Evolutionary conservation across 192 early-diverging fungal species (phyloP).

Genomic region (Gryganskiella cystojenkinii): DNA sequence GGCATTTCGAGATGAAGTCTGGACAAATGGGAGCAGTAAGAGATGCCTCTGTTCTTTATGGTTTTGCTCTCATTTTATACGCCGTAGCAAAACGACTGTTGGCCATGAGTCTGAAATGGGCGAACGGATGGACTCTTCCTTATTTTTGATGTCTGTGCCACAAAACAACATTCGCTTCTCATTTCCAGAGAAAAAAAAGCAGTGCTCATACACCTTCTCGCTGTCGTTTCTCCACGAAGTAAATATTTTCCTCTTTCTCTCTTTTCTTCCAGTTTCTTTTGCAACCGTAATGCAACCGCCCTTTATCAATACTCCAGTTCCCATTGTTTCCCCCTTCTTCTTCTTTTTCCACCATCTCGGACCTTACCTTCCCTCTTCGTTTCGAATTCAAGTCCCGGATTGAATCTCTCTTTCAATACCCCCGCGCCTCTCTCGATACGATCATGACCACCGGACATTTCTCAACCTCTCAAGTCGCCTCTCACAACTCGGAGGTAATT

Average conservation of each 20-base stretch:
- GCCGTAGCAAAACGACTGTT: too few relatives aligned
- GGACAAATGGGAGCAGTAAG: too few relatives aligned
- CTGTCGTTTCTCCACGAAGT: constrained; percentile 1
- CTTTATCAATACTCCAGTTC: not conserved
- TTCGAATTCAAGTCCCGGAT: constrained; percentile 50
- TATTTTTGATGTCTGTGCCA: too few relatives aligned
- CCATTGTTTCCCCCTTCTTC: not conserved
- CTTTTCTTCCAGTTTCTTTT: constrained; percentile 3
- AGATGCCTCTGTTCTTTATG: too few relatives aligned
- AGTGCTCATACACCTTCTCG: too few relatives aligned
- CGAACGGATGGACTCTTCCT: too few relatives aligned
- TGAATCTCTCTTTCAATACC: constrained; percentile 29
- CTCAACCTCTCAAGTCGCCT: constrained; percentile 23
- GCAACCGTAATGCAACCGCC: too few relatives aligned
- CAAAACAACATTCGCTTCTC: too few relatives aligned
- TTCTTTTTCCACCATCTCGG: constrained; percentile 37
- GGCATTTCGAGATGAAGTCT: too few relatives aligned
- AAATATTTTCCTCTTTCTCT: not conserved
- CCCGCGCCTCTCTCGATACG: constrained; percentile 8
- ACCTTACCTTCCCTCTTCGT: constrained; percentile 40
- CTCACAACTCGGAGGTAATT: constrained; percentile 47
- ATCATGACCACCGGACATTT: constrained; percentile 43
- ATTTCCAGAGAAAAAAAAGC: too few relatives aligned
- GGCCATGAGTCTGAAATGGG: too few relatives aligned
- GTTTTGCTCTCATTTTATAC: too few relatives aligned